Base-by-base conservation (phyloP, 352 stramenopile genomes). In the Peronosclerospora sorghi region DNA sequence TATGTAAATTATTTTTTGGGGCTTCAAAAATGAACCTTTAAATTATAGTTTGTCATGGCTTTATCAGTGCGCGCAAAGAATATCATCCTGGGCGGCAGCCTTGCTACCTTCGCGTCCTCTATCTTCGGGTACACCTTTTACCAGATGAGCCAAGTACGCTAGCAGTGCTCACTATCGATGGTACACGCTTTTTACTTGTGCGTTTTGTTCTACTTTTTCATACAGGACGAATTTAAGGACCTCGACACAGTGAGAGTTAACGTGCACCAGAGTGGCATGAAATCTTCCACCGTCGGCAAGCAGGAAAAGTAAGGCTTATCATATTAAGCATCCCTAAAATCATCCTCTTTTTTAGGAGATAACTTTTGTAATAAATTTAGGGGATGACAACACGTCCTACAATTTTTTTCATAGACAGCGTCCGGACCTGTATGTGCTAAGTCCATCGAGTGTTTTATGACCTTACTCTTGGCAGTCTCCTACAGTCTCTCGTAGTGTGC, bases 161-260 rank as follows among this genome's bases (percentile, higher is more conserved):
- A n/a, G n/a, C n/a, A n/a, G n/a, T 19, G 0, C 14, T 9, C 10
- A 6, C 0, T 5, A 20, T 13, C 15, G 8, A 12, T 9, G 17
- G 20, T 29, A 12, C 19, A 13, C 8, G 9, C 8, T 17, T 9
- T 26, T 12, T 17, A 7, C 18, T 24, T 39, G n/a, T n/a, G n/a
- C n/a, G n/a, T n/a, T n/a, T n/a, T n/a, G n/a, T n/a, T n/a, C 26
- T 30, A 30, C 26, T 30, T 30, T 30, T 34, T 3, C 15, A 15
- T 44, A 17, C 47, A 90, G 77, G 77, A 90, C 41, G 77, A 90
- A 40, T 90, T 90, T 42, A 75, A 79, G 32, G 77, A 82, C 44
- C 45, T 90, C 47, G 74, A 90, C 41, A 76, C 83, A 8, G 68
- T 66, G 20, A 86, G 85, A 53, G 77, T 90, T 41, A 82, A 90